These are phyloP conservation scores for Galerina sulciceps DNA, from an alignment of 768 basidiomycete genomes.

Conservation along the genomic window DNA sequence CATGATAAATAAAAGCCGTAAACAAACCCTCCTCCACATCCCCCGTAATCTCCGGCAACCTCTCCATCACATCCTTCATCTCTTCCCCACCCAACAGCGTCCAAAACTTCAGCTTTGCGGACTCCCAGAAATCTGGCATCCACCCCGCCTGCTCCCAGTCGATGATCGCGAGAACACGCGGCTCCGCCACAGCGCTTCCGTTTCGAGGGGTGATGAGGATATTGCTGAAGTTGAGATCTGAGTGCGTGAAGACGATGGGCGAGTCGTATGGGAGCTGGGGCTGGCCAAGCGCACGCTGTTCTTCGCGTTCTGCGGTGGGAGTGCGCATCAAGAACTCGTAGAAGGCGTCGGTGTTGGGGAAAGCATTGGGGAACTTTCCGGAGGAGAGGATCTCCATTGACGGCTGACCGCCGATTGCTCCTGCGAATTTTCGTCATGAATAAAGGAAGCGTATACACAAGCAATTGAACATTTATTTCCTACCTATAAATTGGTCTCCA, in stretches of 20 bases:
- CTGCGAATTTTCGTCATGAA: neutral
- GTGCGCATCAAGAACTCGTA: neutral
- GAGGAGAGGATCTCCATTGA: neutral
- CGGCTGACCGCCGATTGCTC: constrained; percentile 1
- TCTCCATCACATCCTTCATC: neutral
- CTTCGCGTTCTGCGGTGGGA: neutral
- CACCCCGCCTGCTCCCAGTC: constrained; percentile 20
- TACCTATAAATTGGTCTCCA: constrained; percentile 1
- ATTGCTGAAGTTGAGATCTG: constrained; percentile 14
- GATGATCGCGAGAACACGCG: constrained; percentile 12
- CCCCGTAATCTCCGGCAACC: neutral
- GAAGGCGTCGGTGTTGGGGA: neutral
- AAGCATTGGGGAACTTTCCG: neutral
- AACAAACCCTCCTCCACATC: neutral
- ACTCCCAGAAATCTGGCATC: constrained; percentile 19
- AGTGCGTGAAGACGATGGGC: constrained; percentile 17
- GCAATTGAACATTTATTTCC: no score
- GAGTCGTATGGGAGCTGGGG: constrained; percentile 1
- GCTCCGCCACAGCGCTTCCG: neutral
- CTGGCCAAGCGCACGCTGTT: neutral
- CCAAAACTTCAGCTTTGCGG: neutral
- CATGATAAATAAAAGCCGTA: neutral
- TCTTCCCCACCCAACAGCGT: neutral
- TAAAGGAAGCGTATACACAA: neutral
- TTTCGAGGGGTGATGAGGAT: constrained; percentile 12